A percentile compares a stretch with the other conserved stretches of the same genome.
Conservation (phyloP, 2,329 filamentous ascomycete genomes). For the Fusarium begoniae region DNA sequence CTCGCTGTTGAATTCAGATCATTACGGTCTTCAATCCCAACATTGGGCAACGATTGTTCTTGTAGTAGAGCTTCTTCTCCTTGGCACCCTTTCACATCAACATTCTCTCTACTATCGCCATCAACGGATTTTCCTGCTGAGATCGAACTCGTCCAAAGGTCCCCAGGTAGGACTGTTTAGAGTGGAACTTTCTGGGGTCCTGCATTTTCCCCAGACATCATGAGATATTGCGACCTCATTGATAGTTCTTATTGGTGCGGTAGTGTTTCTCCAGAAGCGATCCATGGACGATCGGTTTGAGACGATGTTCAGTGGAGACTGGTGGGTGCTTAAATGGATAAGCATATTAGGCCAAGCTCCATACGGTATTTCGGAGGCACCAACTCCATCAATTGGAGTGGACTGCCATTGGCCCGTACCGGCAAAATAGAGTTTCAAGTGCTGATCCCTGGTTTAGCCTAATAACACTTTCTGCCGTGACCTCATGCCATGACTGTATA, state of each 20-base stretch:
- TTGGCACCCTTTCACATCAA: background rate
- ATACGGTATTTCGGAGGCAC: constrained; percentile 4
- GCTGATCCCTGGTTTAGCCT: constrained; percentile 17
- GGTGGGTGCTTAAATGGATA: background rate
- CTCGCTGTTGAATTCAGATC: background rate
- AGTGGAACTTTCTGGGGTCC: background rate
- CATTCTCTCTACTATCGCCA: background rate
- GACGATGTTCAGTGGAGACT: background rate
- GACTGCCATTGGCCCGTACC: background rate
- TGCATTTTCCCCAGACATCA: background rate
- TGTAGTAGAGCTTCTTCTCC: no score
- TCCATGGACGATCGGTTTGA: background rate
- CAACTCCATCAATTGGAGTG: constrained; percentile 16
- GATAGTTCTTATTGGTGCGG: background rate
- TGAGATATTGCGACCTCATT: background rate
- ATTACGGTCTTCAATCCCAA: background rate
- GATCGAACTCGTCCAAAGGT: background rate
- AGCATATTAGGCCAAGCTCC: background rate
- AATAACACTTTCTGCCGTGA: constrained; percentile 3
- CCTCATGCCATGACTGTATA: background rate
- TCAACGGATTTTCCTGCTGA: background rate
- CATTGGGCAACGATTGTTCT: background rate
- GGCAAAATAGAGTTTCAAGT: constrained; percentile 15
- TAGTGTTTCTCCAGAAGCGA: background rate
- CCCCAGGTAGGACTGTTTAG: background rate